These are phyloP conservation scores for Potentilla sterilis DNA, from an alignment of 306 rosid genomes.

Conservation along the genomic window DNA sequence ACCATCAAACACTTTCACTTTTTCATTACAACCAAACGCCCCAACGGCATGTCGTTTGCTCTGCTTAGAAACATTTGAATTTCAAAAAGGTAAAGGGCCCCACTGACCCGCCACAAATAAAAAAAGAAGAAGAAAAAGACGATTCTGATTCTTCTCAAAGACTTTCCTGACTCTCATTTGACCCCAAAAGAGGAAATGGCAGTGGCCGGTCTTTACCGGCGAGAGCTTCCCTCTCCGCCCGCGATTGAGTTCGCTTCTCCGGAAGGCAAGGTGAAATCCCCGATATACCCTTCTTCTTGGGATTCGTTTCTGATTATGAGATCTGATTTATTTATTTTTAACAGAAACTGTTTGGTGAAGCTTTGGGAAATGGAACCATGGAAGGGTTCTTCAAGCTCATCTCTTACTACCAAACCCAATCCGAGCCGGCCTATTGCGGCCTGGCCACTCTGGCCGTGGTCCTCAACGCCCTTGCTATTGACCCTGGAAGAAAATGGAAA, in stretches of 20 bases:
- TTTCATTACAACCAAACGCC: neutral
- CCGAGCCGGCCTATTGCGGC: constrained; percentile 92
- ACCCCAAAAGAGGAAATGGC: constrained; percentile 32
- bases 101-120: constrained; percentile 4
- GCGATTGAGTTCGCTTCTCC: constrained; percentile 67
- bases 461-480: constrained; percentile 89
- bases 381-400: constrained; percentile 81
- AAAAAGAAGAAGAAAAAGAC: neutral
- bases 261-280: constrained; percentile 53
- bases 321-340: no score
- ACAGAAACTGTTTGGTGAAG: constrained; percentile 61
- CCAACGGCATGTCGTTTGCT: neutral
- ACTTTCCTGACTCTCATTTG: neutral
- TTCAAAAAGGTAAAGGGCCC: neutral
- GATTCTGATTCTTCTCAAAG: neutral
- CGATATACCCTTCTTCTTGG: neutral
- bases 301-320: no score
- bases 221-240: constrained; percentile 66
- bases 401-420: constrained; percentile 86
- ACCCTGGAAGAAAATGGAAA: constrained; percentile 99
- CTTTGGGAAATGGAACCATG: constrained; percentile 67
- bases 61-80: neutral
- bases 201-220: constrained; percentile 50
- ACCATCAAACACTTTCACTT: neutral
- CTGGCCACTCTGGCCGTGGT: constrained; percentile 75